These are phyloP conservation scores for Fusarium pseudocircinatum DNA, from an alignment of 2,329 filamentous ascomycete species.

Conservation along the genomic window DNA sequence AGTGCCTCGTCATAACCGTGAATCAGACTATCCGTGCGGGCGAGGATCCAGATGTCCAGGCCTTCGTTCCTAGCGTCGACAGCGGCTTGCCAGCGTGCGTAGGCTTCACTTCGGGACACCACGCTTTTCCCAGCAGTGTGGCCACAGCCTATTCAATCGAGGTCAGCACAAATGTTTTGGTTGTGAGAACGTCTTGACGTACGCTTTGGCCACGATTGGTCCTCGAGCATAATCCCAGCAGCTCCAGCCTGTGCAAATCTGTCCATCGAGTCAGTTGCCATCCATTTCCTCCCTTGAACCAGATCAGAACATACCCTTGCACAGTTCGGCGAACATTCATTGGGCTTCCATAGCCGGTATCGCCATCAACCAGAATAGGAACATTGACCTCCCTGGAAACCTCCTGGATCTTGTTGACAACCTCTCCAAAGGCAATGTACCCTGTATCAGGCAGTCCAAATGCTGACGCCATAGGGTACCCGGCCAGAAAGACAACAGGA, in stretches of 20 bases:
- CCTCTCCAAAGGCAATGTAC: conserved; percentile 59
- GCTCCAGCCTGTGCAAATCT: conserved; percentile 54
- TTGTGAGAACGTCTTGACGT: conserved; percentile 4
- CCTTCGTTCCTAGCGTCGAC: conserved; percentile 57
- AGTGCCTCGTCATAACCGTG: conserved; percentile 57
- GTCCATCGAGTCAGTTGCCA: not conserved
- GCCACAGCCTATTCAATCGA: conserved; percentile 30
- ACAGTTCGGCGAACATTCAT: conserved; percentile 59
- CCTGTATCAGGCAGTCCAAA: conserved; percentile 58
- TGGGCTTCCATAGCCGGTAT: conserved; percentile 59
- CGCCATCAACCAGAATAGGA: conserved; percentile 57
- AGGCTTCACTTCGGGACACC: conserved; percentile 56
- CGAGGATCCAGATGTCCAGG: conserved; percentile 57
- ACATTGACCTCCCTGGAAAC: conserved; percentile 49
- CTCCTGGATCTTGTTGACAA: conserved; percentile 57
- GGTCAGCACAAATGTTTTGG: not conserved
- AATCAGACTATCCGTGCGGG: conserved; percentile 55
- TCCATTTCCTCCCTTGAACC: fast-evolving
- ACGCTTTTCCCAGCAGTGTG: conserved; percentile 59
- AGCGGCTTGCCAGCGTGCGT: conserved; percentile 57
- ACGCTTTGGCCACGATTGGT: conserved; percentile 61
- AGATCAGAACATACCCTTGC: conserved; percentile 35
- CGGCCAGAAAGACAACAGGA: conserved; percentile 54
- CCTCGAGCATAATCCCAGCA: conserved; percentile 55
- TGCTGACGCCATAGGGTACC: conserved; percentile 53